A percentile compares a stretch with the other conserved stretches of the same genome.
These are phyloP conservation scores for Leucocoprinus sp. DNA, from an alignment of 768 basidiomycete genomes.

Conservation along the genomic window DNA sequence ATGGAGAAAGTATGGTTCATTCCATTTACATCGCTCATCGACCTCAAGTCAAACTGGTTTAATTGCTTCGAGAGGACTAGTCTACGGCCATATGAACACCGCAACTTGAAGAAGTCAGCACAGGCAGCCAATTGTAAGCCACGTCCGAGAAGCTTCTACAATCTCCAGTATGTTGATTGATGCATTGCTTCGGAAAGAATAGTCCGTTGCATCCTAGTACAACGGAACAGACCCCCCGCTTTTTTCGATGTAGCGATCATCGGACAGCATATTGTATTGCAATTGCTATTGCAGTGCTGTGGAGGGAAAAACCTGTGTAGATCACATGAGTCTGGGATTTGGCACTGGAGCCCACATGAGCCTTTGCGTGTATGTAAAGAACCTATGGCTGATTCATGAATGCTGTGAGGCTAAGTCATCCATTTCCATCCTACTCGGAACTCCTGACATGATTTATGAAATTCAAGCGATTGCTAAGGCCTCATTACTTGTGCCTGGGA, in stretches of 20 bases:
- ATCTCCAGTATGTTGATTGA: neutral
- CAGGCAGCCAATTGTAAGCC: neutral
- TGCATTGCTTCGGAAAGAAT: neutral
- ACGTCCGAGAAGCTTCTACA: neutral
- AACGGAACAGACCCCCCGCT: neutral
- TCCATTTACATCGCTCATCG: constrained; percentile 4
- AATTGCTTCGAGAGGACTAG: neutral
- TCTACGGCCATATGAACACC: neutral
- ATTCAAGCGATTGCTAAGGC: no score
- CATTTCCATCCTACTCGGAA: no score
- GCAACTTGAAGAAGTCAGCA: neutral
- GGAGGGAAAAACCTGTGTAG: no score
- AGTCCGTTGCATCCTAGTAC: neutral
- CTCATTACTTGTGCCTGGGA: no score
- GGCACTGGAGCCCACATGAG: no score
- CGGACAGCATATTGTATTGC: neutral
- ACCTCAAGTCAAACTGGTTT: neutral
- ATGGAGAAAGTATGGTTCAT: neutral
- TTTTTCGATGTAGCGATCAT: neutral
- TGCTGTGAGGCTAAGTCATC: no score
- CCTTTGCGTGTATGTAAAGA: no score
- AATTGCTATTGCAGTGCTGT: neutral
- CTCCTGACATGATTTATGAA: no score
- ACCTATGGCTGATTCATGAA: no score
- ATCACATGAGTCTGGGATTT: no score